Base-by-base conservation (phyloP, 148 eudicot genomes). In the Rhododendron simsii region DNA sequence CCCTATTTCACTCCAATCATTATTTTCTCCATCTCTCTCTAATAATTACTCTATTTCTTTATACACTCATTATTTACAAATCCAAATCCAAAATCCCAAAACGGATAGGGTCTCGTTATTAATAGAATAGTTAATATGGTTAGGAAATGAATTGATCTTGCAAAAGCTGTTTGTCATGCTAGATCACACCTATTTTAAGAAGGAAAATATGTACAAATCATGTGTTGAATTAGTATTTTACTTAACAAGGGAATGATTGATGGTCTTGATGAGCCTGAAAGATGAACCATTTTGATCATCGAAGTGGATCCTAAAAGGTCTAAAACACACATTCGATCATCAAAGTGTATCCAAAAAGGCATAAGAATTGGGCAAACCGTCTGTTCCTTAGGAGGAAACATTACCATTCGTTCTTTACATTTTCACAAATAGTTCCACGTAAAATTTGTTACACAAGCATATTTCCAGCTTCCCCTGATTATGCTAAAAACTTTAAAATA, bases 381-480 rank as follows among this genome's bases (percentile, higher is more conserved):
- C n/a, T 1, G 2, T 59, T 59, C 23, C 55, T 11, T 13, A 0
- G 50, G 15, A 51, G 55, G 55, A 51, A 51, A 51, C 16, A 75
- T 39, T 13, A 33, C 37, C 10, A 37, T 15, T 14, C 20, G 39
- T 15, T 37, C 23, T 75, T 37, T 39, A 75, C 47, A 75, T 18
- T 18, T 39, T 39, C 11, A 75, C 23, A 75, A 39, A 75, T 75
- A 15, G 44, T 37, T 75, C 79, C 0, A 8, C 1, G 10, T 6
- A 37, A 75, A 75, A 21, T 18, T 23, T n/a, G 13, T 65, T 82
- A 82, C 76, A 78, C 15, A 48, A 78, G 50, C 87, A 85, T 30
- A 77, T 44, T 37, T 20, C 81, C 51, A 77, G 82, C 85, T 76
- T 33, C 57, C 8, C 61, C 85, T 51, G 35, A 18, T 41, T 48